phyloP scores from a whole-genome alignment of 1,284 basidiomycete genomes.

The Wolfiporia cocos region DNA sequence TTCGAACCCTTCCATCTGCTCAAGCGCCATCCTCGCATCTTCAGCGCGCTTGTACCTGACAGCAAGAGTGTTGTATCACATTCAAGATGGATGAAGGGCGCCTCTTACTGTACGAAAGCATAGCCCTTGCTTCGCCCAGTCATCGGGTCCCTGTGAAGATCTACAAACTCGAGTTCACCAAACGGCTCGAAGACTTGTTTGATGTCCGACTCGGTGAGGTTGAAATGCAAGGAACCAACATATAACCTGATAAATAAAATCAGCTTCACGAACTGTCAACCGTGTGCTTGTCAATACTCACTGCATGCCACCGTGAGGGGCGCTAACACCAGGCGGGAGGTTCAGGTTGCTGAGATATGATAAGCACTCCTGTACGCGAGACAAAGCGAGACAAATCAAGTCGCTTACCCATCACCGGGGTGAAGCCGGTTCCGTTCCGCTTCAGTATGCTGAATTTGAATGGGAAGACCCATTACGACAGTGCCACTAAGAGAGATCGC shows the following conservation, averaged over 20 bases:
- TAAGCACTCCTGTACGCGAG: conserved; percentile 4
- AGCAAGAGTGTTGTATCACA: too few species aligned
- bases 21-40: conserved; percentile 93
- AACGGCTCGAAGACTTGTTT: conserved; percentile 99
- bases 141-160: conserved; percentile 90
- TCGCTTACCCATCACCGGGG: conserved; percentile 71
- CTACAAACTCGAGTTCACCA: conserved; percentile 95
- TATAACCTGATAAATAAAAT: conserved; percentile 66
- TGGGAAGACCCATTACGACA: conserved; percentile 95
- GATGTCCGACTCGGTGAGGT: conserved; percentile 93
- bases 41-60: conserved; percentile 79
- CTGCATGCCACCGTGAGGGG: conserved; percentile 76
- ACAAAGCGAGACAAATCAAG: neutral
- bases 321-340: conserved; percentile 69
- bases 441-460: conserved; percentile 94
- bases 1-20: conserved; percentile 98
- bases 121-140: conserved; percentile 97
- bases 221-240: conserved; percentile 95
- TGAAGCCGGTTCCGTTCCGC: conserved; percentile 90
- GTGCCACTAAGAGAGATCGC: conserved; percentile 89
- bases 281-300: conserved; percentile 30
- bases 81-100: too few species aligned
- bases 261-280: conserved; percentile 5
- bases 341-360: conserved; percentile 55
- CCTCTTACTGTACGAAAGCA: conserved; percentile 90